A percentile compares a stretch with the other conserved stretches of the same genome.
phyloP scores from a whole-genome alignment of 768 basidiomycete genomes.

The Phaffia tasmanica region DNA sequence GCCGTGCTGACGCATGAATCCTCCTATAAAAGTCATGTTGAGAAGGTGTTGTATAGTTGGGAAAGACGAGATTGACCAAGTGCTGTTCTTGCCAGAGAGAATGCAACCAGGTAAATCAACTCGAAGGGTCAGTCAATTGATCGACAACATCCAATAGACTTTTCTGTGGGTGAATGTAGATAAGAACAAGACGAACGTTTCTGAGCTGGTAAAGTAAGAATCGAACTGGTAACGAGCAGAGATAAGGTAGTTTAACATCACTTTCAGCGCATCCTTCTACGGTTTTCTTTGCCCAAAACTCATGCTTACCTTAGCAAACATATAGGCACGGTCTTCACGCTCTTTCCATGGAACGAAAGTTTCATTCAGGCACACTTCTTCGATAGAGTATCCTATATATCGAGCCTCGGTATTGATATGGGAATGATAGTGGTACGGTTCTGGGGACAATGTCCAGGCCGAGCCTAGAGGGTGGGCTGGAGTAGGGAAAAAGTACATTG shows the following conservation, averaged over 20 bases:
- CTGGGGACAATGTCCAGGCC: conserved; percentile 23
- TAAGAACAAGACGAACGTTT: conserved; percentile 1
- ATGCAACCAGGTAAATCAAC: neutral
- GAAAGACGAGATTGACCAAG: conserved; percentile 11
- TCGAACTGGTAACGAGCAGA: conserved; percentile 3
- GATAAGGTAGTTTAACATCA: neutral
- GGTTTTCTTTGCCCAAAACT: neutral
- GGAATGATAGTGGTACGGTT: conserved; percentile 17
- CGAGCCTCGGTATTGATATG: conserved; percentile 19
- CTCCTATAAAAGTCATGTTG: conserved; percentile 11
- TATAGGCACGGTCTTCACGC: conserved; percentile 15
- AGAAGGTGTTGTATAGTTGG: neutral
- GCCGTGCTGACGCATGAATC: conserved; percentile 9
- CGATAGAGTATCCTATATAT: conserved; percentile 24
- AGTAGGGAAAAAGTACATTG: conserved; percentile 25
- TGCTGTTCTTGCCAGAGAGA: neutral
- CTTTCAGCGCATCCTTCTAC: too few relatives aligned
- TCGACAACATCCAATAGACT: too few relatives aligned
- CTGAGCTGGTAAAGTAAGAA: conserved; percentile 11
- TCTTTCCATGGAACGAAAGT: conserved; percentile 7
- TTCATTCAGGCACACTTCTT: conserved; percentile 3
- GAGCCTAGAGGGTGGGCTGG: conserved; percentile 23
- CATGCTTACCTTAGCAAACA: conserved; percentile 21
- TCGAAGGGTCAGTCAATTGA: neutral
- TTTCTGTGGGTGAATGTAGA: neutral